Evolutionary conservation across 345 rosid species (phyloP).

Genomic region (Garcia nutans): DNA sequence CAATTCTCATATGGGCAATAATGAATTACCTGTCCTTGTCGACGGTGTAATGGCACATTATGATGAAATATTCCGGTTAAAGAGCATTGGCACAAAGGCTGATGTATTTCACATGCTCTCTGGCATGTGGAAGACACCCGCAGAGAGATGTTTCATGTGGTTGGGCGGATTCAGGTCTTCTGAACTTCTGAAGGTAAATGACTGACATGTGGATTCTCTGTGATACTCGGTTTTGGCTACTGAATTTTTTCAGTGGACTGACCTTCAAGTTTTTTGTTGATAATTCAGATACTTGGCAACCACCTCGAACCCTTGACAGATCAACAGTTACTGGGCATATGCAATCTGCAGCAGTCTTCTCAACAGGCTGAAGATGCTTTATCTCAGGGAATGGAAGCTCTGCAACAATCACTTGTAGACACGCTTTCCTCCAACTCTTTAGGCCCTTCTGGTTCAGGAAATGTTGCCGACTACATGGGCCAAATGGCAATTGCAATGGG

Average conservation of each 20-base stretch:
- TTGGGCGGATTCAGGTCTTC: constrained; percentile 94
- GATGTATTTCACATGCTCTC: constrained; percentile 96
- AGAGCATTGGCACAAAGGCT: constrained; percentile 66
- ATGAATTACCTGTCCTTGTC: constrained; percentile 63
- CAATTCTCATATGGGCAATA: constrained; percentile 59
- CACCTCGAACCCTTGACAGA: constrained; percentile 89
- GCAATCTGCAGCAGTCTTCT: constrained; percentile 94
- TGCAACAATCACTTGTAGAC: constrained; percentile 87
- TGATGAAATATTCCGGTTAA: constrained; percentile 68
- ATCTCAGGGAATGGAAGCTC: constrained; percentile 95
- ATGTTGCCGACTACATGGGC: constrained; percentile 85
- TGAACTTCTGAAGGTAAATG: constrained; percentile 74
- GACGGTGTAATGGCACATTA: constrained; percentile 81
- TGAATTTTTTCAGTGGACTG: not conserved
- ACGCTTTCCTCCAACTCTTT: constrained; percentile 66
- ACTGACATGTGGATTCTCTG: not conserved
- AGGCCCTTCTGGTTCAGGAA: constrained; percentile 62
- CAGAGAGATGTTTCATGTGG: constrained; percentile 97
- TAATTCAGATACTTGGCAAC: constrained; percentile 68
- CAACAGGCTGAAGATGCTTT: constrained; percentile 97
- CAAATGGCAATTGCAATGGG: constrained; percentile 96
- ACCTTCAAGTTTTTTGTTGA: not conserved
- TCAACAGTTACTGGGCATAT: constrained; percentile 87
- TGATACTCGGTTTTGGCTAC: not conserved
- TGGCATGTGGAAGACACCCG: constrained; percentile 96